phyloP scores from a whole-genome alignment of 2,329 filamentous ascomycete genomes.

The Aspergillus sp. region DNA sequence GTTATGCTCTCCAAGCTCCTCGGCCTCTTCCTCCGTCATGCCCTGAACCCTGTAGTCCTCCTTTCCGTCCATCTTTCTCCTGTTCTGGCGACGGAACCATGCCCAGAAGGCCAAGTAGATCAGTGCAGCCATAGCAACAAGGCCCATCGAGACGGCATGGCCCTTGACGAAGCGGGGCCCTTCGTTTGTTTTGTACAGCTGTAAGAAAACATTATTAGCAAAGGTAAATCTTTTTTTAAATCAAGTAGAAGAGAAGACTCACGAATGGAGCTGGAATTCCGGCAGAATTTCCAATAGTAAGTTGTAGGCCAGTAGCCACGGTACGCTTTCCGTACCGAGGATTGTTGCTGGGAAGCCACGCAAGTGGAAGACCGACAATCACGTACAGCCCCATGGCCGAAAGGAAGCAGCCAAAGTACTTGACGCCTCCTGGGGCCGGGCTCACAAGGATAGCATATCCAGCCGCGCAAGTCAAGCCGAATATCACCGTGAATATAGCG shows the following conservation, averaged over 20 bases:
- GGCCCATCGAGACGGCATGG: constrained; percentile 7
- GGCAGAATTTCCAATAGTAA: constrained; percentile 10
- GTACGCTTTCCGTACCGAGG: constrained; percentile 11
- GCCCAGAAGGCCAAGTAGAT: constrained; percentile 9
- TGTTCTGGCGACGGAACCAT: constrained; percentile 5
- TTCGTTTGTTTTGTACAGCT: constrained; percentile 12
- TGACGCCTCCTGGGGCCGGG: constrained; percentile 2
- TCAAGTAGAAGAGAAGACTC: background rate
- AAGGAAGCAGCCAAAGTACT: constrained; percentile 14
- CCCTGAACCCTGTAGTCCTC: constrained; percentile 1
- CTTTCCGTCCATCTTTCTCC: background rate
- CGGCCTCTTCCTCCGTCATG: constrained; percentile 9
- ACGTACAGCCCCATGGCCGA: constrained; percentile 9
- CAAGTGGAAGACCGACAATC: constrained; percentile 10
- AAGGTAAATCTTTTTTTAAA: background rate
- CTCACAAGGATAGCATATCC: constrained; percentile 8
- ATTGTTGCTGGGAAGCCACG: constrained; percentile 11
- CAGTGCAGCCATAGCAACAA: constrained; percentile 5
- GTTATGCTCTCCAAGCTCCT: constrained; percentile 13
- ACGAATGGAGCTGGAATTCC: constrained; percentile 12
- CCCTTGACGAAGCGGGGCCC: constrained; percentile 9
- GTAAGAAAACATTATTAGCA: background rate
- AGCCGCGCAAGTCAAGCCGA: background rate
- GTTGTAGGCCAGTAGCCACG: constrained; percentile 8
- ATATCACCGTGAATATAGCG: constrained; percentile 1